A percentile compares a stretch with the other conserved stretches of the same genome.
Evolutionary conservation across 2,329 filamentous ascomycete genomes (phyloP).

Genomic region (Talaromyces funiculosus): DNA sequence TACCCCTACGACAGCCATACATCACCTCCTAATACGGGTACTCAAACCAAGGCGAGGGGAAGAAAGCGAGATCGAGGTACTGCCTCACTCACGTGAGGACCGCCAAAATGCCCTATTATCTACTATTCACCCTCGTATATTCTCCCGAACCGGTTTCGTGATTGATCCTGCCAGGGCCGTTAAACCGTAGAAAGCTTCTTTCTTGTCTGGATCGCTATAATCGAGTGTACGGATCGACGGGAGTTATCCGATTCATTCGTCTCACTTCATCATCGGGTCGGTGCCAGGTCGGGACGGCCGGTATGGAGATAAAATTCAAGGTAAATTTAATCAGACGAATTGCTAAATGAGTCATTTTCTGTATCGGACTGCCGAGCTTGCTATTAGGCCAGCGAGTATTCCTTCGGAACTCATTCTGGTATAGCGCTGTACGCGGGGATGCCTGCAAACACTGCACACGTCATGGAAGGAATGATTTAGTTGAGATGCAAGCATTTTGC

Average conservation of each 20-base stretch:
- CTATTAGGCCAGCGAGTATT: background rate
- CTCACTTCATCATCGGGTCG: background rate
- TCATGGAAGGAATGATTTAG: background rate
- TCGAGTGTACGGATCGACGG: background rate
- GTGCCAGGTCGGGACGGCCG: background rate
- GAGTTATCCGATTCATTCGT: background rate
- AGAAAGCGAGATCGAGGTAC: background rate
- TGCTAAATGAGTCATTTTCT: background rate
- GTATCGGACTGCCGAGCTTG: background rate
- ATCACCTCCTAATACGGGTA: background rate
- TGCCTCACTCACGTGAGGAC: background rate
- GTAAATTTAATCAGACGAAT: background rate
- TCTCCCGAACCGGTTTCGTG: background rate
- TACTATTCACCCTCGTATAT: background rate
- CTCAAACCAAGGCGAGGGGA: background rate
- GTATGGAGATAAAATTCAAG: background rate
- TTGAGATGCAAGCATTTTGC: background rate
- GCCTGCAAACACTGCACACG: background rate
- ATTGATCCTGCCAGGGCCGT: background rate
- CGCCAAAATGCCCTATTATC: background rate
- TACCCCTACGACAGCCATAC: background rate
- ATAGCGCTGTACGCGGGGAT: background rate
- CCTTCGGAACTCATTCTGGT: background rate
- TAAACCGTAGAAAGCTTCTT: background rate
- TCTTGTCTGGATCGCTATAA: background rate